Conservation (phyloP, 352 stramenopile species). For the Phytophthora uliginosa region DNA sequence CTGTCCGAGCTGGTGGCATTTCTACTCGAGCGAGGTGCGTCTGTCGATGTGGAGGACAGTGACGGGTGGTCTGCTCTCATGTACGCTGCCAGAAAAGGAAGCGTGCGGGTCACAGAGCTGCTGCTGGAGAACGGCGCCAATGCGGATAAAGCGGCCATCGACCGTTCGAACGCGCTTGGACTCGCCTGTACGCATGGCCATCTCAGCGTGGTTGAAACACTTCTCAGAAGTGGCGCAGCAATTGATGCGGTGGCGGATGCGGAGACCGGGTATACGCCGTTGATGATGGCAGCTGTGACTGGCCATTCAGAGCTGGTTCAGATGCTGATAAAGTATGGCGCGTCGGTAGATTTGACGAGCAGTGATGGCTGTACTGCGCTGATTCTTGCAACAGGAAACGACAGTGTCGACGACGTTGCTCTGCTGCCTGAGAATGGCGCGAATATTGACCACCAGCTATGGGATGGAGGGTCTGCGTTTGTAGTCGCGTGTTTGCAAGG, state of each 20-base stretch:
- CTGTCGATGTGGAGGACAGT: background rate
- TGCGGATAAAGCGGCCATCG: background rate
- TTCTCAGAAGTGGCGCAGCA: background rate
- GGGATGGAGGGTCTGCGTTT: background rate
- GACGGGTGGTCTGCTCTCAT: background rate
- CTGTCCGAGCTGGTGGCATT: background rate
- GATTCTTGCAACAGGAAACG: background rate
- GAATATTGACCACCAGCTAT: background rate
- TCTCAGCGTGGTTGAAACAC: background rate
- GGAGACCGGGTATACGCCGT: background rate
- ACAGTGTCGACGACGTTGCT: background rate
- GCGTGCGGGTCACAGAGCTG: background rate
- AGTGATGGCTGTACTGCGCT: background rate
- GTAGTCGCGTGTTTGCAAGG: background rate
- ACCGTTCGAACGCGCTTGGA: background rate
- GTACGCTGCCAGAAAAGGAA: background rate
- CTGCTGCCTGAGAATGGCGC: background rate
- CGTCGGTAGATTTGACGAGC: background rate
- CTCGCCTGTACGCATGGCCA: background rate
- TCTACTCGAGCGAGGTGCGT: background rate
- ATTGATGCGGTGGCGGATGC: background rate
- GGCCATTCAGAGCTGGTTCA: background rate
- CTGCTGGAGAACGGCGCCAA: background rate
- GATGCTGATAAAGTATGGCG: background rate
- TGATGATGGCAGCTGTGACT: constrained; percentile 4